Conservation (phyloP, 768 basidiomycete species). For the Cystofilobasidium capitatum region DNA sequence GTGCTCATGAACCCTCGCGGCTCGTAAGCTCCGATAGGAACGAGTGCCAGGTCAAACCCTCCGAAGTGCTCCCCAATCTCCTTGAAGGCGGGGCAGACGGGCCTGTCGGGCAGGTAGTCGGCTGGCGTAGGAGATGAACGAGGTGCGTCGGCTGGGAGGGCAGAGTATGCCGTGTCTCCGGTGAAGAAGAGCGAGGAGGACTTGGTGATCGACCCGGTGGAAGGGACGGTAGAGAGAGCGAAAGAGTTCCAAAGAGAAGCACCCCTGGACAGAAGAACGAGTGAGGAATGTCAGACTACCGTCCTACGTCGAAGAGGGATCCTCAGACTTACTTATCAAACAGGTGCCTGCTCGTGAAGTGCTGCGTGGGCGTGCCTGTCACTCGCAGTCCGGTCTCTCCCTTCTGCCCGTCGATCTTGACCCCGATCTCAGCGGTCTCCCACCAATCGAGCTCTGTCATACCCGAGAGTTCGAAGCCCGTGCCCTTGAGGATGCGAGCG, state of each 20-base stretch:
- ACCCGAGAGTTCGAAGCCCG: conserved; percentile 42
- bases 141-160: conserved; percentile 30
- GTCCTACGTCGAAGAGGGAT: background rate
- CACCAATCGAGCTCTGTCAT: conserved; percentile 59
- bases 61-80: conserved; percentile 58
- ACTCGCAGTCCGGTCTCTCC: conserved; percentile 26
- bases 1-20: conserved; percentile 43
- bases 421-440: conserved; percentile 42
- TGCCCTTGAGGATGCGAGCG: conserved; percentile 41
- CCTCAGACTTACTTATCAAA: conserved; percentile 44
- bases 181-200: conserved; percentile 42
- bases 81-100: conserved; percentile 62
- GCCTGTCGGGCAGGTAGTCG: conserved; percentile 34
- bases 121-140: conserved; percentile 12
- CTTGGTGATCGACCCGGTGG: background rate
- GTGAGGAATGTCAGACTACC: conserved; percentile 28
- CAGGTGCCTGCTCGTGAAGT: conserved; percentile 49
- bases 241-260: conserved; percentile 26
- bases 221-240: background rate
- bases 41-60: conserved; percentile 57
- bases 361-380: conserved; percentile 49
- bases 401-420: conserved; percentile 32
- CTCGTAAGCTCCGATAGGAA: conserved; percentile 55
- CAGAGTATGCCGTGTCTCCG: conserved; percentile 45
- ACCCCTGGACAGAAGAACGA: background rate